Conservation (phyloP, 176 grass and related monocot genomes). For the Triticum monococcum region DNA sequence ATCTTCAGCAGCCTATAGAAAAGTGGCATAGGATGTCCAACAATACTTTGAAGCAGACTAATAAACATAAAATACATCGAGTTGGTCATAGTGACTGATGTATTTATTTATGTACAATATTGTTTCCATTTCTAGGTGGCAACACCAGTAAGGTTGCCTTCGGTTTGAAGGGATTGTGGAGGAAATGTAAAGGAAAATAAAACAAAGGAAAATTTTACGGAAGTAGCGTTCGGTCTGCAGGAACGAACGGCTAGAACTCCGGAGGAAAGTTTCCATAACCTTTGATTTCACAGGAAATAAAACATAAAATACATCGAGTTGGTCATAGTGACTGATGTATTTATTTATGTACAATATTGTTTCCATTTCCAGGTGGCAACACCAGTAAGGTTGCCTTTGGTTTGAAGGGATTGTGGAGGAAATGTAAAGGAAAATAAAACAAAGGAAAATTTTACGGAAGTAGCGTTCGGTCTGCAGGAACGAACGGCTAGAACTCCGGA, state of each 20-base stretch:
- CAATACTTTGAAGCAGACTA: not conserved
- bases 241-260: no score
- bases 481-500: no score
- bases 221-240: no score
- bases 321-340: not conserved
- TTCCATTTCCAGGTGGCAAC: constrained; percentile 18
- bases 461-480: no score
- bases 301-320: not conserved
- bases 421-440: no score
- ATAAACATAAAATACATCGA: not conserved
- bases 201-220: no score
- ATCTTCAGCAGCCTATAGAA: not conserved
- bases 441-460: no score
- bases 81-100: not conserved
- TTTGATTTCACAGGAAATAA: no score
- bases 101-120: constrained; percentile 5
- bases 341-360: constrained; percentile 21
- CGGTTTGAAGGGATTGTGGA: no score
- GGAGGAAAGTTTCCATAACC: no score
- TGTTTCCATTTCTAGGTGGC: constrained; percentile 15
- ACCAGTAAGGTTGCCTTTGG: not conserved
- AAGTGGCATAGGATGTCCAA: not conserved
- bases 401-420: no score
- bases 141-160: not conserved
- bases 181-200: no score